phyloP scores from a whole-genome alignment of 2,329 filamentous ascomycete species.

The Hypoxylon rubiginosum region DNA sequence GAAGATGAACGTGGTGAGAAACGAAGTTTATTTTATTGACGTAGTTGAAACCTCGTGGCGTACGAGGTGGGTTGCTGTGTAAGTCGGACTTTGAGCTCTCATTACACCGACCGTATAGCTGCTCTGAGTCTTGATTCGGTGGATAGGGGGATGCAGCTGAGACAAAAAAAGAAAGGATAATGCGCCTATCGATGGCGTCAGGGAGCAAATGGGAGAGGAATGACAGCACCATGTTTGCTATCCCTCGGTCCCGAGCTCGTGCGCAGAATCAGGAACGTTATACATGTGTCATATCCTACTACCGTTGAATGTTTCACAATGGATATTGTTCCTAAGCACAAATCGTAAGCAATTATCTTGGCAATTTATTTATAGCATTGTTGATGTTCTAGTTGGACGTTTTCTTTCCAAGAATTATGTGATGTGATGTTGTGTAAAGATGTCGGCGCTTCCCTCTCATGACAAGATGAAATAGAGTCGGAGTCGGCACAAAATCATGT shows the following conservation, averaged over 20 bases:
- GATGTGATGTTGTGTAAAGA: not conserved
- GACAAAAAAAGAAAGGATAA: slow-evolving; percentile 11
- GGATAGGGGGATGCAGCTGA: slow-evolving; percentile 10
- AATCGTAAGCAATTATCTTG: no score
- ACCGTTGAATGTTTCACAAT: not conserved
- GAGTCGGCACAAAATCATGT: slow-evolving; percentile 4
- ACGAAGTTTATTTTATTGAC: no score
- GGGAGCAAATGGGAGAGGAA: not conserved
- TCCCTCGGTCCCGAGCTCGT: slow-evolving; percentile 31
- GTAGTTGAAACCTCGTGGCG: no score
- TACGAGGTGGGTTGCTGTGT: not conserved
- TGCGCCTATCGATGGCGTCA: slow-evolving; percentile 18
- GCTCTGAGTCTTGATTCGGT: not conserved
- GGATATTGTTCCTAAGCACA: not conserved
- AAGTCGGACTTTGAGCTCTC: not conserved
- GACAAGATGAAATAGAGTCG: slow-evolving; percentile 1
- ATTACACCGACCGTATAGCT: not conserved
- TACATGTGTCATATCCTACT: slow-evolving; percentile 10
- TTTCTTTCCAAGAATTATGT: not conserved
- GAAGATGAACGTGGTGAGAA: not conserved
- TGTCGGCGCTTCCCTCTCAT: not conserved
- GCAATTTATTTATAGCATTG: no score
- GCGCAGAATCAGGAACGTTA: slow-evolving; percentile 11
- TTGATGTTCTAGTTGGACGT: not conserved
- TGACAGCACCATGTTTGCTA: slow-evolving; percentile 12